Percentiles rank a stretch among this genome's conserved stretches.
These are phyloP conservation scores for Amanita pseudoporphyria DNA, from an alignment of 768 basidiomycete genomes.

Conservation along the genomic window DNA sequence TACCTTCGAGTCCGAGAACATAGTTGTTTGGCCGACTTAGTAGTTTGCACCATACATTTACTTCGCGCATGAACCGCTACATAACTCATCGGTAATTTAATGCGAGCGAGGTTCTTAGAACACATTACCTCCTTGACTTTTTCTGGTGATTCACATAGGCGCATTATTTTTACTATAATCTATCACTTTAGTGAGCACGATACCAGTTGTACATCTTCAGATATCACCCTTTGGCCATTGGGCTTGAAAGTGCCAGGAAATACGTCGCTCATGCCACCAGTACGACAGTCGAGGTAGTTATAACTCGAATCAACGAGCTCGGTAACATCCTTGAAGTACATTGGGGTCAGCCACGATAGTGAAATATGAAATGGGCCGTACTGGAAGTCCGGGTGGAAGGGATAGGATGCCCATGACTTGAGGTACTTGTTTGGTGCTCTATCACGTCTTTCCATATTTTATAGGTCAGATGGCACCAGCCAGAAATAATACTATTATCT, in stretches of 20 bases:
- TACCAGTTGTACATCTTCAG: no score
- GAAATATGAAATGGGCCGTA: no score
- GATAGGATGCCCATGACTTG: no score
- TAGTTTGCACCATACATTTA: neutral
- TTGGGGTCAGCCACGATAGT: neutral
- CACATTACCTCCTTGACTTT: neutral
- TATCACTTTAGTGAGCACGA: neutral
- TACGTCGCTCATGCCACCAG: neutral
- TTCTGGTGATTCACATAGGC: neutral
- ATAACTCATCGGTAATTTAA: neutral
- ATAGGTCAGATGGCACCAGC: no score
- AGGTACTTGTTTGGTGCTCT: no score
- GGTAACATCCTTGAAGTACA: neutral
- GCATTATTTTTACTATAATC: neutral
- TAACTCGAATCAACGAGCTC: neutral
- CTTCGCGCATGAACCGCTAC: neutral
- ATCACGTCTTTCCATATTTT: no score
- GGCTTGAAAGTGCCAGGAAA: neutral
- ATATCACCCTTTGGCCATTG: neutral
- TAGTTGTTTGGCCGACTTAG: neutral
- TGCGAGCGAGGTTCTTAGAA: neutral
- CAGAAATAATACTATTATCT: no score
- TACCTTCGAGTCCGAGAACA: neutral
- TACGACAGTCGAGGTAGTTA: no score
- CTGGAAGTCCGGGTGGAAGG: no score